Evolutionary conservation across 257 asterid genomes (phyloP), one percentile per base, ranked within the genome.

Genomic region (Rauvolfia tetraphylla): DNA sequence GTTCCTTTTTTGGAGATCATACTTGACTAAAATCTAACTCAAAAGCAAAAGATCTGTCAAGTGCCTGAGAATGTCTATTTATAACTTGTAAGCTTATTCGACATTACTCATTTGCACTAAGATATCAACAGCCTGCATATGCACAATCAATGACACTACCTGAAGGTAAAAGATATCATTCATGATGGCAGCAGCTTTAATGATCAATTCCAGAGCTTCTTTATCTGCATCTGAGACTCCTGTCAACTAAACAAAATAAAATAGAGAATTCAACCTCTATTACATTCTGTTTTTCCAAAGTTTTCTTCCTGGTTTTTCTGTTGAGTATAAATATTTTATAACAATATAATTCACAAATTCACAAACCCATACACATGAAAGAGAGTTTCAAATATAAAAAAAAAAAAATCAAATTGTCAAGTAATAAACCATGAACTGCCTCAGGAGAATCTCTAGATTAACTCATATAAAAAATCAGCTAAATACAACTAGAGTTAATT

Each of bases 151-250:
- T 22, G 7, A 38, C 74, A 18, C 20, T 82, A 93, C 99, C 99
- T 95, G 99, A 76, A 83, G 85, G 79, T 78, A 79, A 84, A 89
- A 91, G 83, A 95, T 95, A 41, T 86, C 84, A 75, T 95, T 96
- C 91, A 95, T 90, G 80, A 91, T 75, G 79, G 57, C 85, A 75
- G 98, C 97, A 83, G 97, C 99, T 81, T 84, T 87, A 72, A 95
- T 81, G 61, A 90, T 79, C 63, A 89, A 83, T 48, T 82, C 69
- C 74, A 95, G 85, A 74, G 90, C 92, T 82, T 91, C 94, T 81
- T 82, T 90, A 82, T 95, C 99, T 76, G 80, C 88, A 79, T 75
- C 85, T 83, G 89, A 84, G 81, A 95, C 88, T 76, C 91, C 98
- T 20, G 85, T 79, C 79, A 91, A 77, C 99, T 92, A 93, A n/a